Base-by-base conservation (phyloP, 2,329 filamentous ascomycete genomes). In the Fusarium paranaense region DNA sequence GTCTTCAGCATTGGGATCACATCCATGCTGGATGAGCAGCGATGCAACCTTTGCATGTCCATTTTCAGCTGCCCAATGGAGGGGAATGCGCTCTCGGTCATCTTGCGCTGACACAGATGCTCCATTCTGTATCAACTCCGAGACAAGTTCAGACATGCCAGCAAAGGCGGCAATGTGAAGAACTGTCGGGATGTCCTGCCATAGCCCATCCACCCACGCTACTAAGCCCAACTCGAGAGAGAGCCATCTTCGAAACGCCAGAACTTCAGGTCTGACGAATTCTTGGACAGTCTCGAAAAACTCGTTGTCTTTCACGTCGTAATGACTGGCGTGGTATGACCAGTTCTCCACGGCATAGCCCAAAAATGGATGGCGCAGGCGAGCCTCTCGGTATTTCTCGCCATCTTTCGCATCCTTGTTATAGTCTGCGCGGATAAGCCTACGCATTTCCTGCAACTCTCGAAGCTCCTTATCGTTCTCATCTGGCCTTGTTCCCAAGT, bases 31-130 rank as follows among this genome's bases (percentile, higher is more conserved):
- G 2, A 78, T 33, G 6, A 78, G 70, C 4, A 78, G 33, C 1
- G 63, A 47, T 4, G 25, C 69, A 2, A 71, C 32, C 22, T 71
- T 69, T 16, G n/a, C 40, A 20, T 78, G 76, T 0, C 76, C 76
- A 35, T 78, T 78, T 5, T 7, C 5, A 13, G 75, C 72, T 1
- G 76, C 75, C 76, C 75, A 78, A 10, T 78, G 75, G 2, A 78
- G 38, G 2, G 76, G 72, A 4, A 57, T 60, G 3, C 75, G 68
- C 20, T 69, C 61, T 42, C 72, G 75, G 4, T 68, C 66, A 56
- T 78, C 73, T 1, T 5, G 45, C 20, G 45, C 20, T 0, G 66
- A 69, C 18, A 66, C 37, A 11, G 57, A 66, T 2, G 16, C n/a
- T 1, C 70, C 67, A 10, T 69, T 14, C 3, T 56, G 22, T 5